Conservation (phyloP, 805 yeast genomes). For the Yamadazyma ubonensis region DNA sequence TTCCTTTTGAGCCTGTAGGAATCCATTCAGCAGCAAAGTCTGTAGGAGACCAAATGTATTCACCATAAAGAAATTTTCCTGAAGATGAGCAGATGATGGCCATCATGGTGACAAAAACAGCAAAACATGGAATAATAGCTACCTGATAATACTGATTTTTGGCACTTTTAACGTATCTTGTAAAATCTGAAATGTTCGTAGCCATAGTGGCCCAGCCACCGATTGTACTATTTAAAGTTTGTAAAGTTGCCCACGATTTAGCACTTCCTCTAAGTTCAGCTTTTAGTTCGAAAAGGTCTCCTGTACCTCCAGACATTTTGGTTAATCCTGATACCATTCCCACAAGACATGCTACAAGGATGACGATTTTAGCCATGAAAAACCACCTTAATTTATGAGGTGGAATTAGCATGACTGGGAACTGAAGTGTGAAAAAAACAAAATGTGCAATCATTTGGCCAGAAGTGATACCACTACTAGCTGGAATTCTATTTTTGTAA, state of each 20-base stretch:
- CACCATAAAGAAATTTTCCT: conserved; percentile 38
- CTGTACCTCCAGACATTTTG: conserved; percentile 12
- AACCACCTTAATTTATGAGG: conserved; percentile 35
- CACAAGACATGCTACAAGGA: conserved; percentile 16
- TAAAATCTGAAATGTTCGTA: conserved; percentile 38
- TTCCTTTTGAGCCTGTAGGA: conserved; percentile 18
- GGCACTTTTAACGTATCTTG: conserved; percentile 33
- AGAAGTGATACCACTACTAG: conserved; percentile 21
- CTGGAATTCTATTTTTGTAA: conserved; percentile 23
- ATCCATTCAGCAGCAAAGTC: conserved; percentile 36
- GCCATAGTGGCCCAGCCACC: conserved; percentile 39
- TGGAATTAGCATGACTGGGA: conserved; percentile 31
- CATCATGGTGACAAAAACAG: conserved; percentile 15
- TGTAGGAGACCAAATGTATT: conserved; percentile 46
- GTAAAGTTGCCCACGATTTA: conserved; percentile 23
- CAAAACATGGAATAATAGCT: conserved; percentile 11
- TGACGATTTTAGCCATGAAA: conserved; percentile 29
- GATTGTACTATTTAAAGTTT: conserved; percentile 27
- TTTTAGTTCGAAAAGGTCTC: conserved; percentile 11
- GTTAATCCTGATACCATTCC: conserved; percentile 14
- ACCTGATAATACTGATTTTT: conserved; percentile 27
- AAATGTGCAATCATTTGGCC: conserved; percentile 31
- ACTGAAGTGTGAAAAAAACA: conserved; percentile 27
- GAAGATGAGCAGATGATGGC: conserved; percentile 35
- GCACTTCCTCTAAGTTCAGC: conserved; percentile 19